Evolutionary conservation across 768 basidiomycete genomes (phyloP), one percentile per base, ranked within the genome.

Genomic region (Serendipita vermifera): DNA sequence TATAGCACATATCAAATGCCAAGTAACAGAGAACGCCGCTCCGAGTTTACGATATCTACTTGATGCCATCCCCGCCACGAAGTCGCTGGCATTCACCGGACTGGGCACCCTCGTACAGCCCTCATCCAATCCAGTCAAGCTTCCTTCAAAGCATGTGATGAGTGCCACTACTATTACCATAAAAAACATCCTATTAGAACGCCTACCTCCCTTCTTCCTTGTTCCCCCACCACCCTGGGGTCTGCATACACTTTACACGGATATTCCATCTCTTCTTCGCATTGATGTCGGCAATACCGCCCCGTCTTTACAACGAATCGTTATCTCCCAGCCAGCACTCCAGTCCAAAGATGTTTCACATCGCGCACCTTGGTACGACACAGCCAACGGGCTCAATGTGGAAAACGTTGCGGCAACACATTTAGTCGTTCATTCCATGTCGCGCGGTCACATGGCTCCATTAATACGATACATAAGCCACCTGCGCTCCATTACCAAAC

Each of bases 341-440:
- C n/a, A 31, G 22, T n/a, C 26, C n/a, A 22, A 51, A 31, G n/a
- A 27, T 24, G 24, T 31, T 9, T 29, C 46, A 9, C n/a, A n/a
- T n/a, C n/a, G n/a, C n/a, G n/a, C n/a, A n/a, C n/a, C n/a, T n/a
- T 51, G 46, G 46, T 51, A 51, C 46, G 46, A 51, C 7, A 22
- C 20, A 1, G 46, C 46, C 22, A 29, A 9, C 9, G 35, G 46
- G 2, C 27, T 29, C 11, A 51, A 51, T 2, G 46, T 51, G 22
- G 46, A 51, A 29, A 29, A 20, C 22, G 27, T 51, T 9, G 27
- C 46, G 4, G 2, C 46, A 29, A 22, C 46, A 9, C 22, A 51
- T n/a, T 15, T 51, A 9, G 29, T 29, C n/a, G 46, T 51, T 26
- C 46, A 51, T n/a, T 29, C 46, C 9, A 51, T 51, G 46, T 51